Evolutionary conservation across 352 stramenopile species (phyloP), one percentile per base, ranked within the genome.

Genomic region (Ophiocytium majus): DNA sequence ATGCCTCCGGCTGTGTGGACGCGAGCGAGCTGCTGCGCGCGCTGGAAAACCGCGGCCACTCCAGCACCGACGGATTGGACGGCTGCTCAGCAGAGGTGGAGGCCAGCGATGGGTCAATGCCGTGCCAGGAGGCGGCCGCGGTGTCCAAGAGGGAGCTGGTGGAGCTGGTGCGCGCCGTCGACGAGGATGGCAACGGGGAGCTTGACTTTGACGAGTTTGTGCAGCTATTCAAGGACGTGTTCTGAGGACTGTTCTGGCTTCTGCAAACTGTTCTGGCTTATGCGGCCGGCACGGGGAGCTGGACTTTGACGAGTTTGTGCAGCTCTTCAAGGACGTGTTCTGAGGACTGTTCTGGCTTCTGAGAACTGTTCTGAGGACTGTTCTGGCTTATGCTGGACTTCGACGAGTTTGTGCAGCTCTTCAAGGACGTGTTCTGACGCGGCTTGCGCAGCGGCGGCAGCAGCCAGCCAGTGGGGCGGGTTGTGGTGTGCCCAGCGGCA

Each of bases 191-290:
- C 32, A 78, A 78, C 35, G 66, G 66, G 35, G 35, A 78, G 35
- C 17, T 78, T 5, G 17, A 78, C 35, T 78, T 78, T 78, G 66
- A 78, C 14, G 66, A 78, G 35, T 78, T 78, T 78, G 66, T 78
- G 5, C 5, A 35, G 35, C 66, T 78, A 5, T 78, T 78, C 66
- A 78, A 78, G 35, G 66, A 78, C 14, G 32, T 43, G 5, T 78
- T 78, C 35, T 78, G n/a, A n/a, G n/a, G n/a, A n/a, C n/a, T n/a
- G n/a, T n/a, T n/a, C n/a, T n/a, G n/a, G 35, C 32, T 78, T 78
- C 5, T 78, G 5, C 5, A 78, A 43, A 5, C 14, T 78, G 32
- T 78, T 17, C 32, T 5, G 35, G 66, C 32, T 43, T 5, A 78
- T 43, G 66, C 5, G 35, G 66, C 5, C 66, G 66, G 66, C 32